Evolutionary conservation across 1,139 yeast species (phyloP).

Genomic region (Pichia sp.): DNA sequence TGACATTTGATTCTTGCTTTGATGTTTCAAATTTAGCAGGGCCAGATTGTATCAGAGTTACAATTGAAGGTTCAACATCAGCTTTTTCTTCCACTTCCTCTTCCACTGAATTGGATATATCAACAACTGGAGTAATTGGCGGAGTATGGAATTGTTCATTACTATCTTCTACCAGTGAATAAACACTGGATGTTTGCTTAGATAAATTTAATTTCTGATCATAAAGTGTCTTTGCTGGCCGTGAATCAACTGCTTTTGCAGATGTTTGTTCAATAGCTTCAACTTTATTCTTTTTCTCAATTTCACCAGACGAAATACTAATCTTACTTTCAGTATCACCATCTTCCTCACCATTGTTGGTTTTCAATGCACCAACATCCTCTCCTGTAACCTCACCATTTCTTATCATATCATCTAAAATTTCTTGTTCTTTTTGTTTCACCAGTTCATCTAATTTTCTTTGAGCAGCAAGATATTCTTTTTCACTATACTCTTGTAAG

Average conservation of each 20-base stretch:
- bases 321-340: neutral
- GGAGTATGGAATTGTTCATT: slow-evolving; percentile 9
- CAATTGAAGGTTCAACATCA: neutral
- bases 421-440: slow-evolving; percentile 22
- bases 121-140: slow-evolving; percentile 5
- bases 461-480: slow-evolving; percentile 24
- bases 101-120: neutral
- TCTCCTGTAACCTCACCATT: slow-evolving; percentile 13
- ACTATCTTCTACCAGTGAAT: neutral
- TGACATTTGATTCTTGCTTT: neutral
- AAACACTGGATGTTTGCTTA: neutral
- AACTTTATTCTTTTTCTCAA: neutral
- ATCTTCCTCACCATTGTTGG: neutral
- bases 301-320: neutral
- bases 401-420: slow-evolving; percentile 18
- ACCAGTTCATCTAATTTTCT: slow-evolving; percentile 24
- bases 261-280: neutral
- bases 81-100: neutral
- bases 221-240: neutral
- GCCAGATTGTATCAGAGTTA: neutral
- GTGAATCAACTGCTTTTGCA: neutral
- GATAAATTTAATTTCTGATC: neutral
- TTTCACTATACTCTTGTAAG: slow-evolving; percentile 15
- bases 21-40: neutral
- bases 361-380: neutral